Conservation (phyloP, 768 basidiomycete species). For the Pleurotus tuber-regium region DNA sequence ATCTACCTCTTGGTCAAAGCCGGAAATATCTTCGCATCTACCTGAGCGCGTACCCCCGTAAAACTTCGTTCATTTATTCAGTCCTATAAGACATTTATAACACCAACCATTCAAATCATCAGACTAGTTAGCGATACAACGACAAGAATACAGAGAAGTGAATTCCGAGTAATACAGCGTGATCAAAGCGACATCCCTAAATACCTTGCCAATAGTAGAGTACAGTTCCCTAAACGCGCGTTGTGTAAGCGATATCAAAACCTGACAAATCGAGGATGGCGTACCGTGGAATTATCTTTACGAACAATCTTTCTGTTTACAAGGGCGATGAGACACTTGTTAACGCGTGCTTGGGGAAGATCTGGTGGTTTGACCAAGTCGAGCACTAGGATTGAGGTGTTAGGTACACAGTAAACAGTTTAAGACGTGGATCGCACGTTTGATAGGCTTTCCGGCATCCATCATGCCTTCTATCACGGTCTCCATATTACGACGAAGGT, state of each 20-base stretch:
- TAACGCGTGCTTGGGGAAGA: conserved; percentile 86
- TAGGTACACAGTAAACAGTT: background rate
- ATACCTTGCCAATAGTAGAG: conserved; percentile 71
- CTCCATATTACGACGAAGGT: conserved; percentile 76
- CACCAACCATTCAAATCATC: too few relatives aligned
- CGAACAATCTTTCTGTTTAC: conserved; percentile 82
- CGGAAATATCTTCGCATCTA: too few relatives aligned
- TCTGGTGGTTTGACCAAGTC: conserved; percentile 80
- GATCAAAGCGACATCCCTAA: conserved; percentile 21
- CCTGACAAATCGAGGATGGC: conserved; percentile 17
- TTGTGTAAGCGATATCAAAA: background rate
- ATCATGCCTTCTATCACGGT: conserved; percentile 75
- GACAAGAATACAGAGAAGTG: conserved; percentile 7
- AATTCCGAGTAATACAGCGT: background rate
- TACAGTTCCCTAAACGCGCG: conserved; percentile 57
- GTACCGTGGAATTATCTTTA: conserved; percentile 67
- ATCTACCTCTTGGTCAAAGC: too few relatives aligned
- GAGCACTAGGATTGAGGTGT: conserved; percentile 46
- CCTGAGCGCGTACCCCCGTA: background rate
- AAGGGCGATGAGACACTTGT: conserved; percentile 90
- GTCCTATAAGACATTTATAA: background rate
- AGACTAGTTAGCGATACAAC: background rate
- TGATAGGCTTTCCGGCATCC: conserved; percentile 57
- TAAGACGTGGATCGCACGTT: conserved; percentile 38
- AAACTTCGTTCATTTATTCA: background rate